Evolutionary conservation across 441 rosid genomes (phyloP), one percentile per base, ranked within the genome.

Genomic region (Codiaeum variegatum): DNA sequence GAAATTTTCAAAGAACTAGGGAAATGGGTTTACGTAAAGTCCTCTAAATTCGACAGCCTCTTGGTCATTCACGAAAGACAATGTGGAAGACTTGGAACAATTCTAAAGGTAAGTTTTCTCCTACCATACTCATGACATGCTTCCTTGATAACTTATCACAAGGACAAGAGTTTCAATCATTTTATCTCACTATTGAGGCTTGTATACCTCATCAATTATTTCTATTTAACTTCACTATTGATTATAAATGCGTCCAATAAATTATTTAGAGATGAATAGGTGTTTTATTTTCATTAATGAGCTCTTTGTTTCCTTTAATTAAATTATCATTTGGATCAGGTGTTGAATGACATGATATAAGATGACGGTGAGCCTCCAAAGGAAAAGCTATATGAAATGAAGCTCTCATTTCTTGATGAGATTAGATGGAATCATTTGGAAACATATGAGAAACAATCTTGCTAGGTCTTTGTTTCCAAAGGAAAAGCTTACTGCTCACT

Each of bases 1-100:
- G 93, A 95, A 69, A 91, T 84, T 83, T 87, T 82, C 77, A 91
- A 80, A 73, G 97, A 93, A 80, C 78, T 95, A 76, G 83, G 77
- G 68, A 93, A 91, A 86, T 95, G 99, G 99, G 97, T 87, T 12
- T 93, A 91, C 62, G 82, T 86, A 59, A 95, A 87, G 85, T 88
- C 98, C 66, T 75, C 90, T 5, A 95, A 95, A 60, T 90, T 88
- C 19, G 94, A 88, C 19, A 85, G 83, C 75, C 94, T 95, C 73
- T 72, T 79, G 56, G 95, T 95, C 72, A 68, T 88, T 26, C 89
- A 88, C 34, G 99, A 95, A 85, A 90, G 80, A 79, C 87, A 89
- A 4, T 71, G 64, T 63, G 89, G 90, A 55, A 86, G 95, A 76
- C 91, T 85, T 0, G 98, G 99, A 73, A 86, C 91, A 11, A 97